These are phyloP conservation scores for Mucor sp. DNA, from an alignment of 371 early-diverging fungal species.

Conservation along the genomic window DNA sequence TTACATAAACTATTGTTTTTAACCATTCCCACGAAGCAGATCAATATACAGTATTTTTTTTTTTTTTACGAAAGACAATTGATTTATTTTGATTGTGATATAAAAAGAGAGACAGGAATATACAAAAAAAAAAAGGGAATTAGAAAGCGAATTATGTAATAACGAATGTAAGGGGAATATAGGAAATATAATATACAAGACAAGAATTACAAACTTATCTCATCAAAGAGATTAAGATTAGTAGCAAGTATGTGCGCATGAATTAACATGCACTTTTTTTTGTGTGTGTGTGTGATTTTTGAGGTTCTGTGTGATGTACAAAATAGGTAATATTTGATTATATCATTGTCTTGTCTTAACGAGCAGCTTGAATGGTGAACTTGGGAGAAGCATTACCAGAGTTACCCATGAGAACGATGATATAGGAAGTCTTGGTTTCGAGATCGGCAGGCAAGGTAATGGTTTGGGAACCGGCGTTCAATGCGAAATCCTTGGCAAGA, in stretches of 20 bases:
- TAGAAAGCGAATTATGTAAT: background rate
- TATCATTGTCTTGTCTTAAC: background rate
- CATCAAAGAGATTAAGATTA: background rate
- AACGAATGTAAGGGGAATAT: slow-evolving; percentile 1
- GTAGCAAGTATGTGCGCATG: background rate
- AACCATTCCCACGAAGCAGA: background rate
- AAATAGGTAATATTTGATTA: slow-evolving; percentile 8
- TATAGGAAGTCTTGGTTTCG: slow-evolving; percentile 32
- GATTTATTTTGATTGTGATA: background rate
- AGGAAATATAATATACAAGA: background rate
- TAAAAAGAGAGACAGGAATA: background rate
- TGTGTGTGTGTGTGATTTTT: background rate
- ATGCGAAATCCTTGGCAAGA: slow-evolving; percentile 34
- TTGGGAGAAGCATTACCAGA: slow-evolving; percentile 50
- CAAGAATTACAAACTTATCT: slow-evolving; percentile 1
- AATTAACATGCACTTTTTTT: background rate
- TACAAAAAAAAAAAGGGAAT: slow-evolving; percentile 3
- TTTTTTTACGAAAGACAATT: background rate
- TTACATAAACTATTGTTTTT: background rate
- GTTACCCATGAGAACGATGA: slow-evolving; percentile 49
- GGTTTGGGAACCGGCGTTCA: slow-evolving; percentile 30
- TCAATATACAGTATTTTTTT: background rate
- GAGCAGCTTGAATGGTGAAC: slow-evolving; percentile 33
- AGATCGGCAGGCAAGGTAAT: slow-evolving; percentile 39
- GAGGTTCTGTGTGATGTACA: slow-evolving; percentile 10